Evolutionary conservation across 2,329 filamentous ascomycete species (phyloP).

Genomic region (Cordyceps fumosorosea): DNA sequence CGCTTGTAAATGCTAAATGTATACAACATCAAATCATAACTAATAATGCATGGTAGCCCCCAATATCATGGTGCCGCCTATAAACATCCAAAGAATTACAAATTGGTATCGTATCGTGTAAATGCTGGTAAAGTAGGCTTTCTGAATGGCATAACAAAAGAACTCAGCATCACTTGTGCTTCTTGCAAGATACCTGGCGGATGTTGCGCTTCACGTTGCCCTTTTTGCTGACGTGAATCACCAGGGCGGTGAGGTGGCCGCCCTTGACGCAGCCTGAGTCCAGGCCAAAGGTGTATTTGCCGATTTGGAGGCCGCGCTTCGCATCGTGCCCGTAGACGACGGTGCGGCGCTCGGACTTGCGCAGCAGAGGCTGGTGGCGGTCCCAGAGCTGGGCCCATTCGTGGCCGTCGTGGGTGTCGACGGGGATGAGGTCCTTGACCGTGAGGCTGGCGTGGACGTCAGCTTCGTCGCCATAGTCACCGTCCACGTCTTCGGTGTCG

Average conservation of each 20-base stretch:
- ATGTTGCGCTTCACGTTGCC: constrained; percentile 30
- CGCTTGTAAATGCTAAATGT: too few species aligned
- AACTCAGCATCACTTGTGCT: constrained; percentile 13
- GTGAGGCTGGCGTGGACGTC: not conserved
- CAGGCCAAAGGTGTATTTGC: constrained; percentile 72
- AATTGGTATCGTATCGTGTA: constrained; percentile 9
- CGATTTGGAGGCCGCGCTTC: constrained; percentile 53
- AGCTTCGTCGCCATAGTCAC: constrained; percentile 12
- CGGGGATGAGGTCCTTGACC: constrained; percentile 25
- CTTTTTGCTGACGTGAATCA: constrained; percentile 51
- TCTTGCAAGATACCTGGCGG: constrained; percentile 36
- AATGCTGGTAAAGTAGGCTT: not conserved
- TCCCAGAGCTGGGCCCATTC: constrained; percentile 64
- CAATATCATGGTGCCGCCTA: not conserved
- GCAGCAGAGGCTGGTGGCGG: constrained; percentile 35
- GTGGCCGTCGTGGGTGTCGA: constrained; percentile 44
- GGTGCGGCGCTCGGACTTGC: constrained; percentile 42
- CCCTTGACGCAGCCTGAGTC: constrained; percentile 79
- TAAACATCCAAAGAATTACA: not conserved
- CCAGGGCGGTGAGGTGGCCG: constrained; percentile 65
- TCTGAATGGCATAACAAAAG: not conserved
- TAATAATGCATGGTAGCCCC: too few species aligned
- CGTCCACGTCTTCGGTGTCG: constrained; percentile 10
- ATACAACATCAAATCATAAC: too few species aligned
- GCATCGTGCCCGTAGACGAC: constrained; percentile 88